Evolutionary conservation across 257 asterid species (phyloP).

Genomic region (Nicotiana knightiana): DNA sequence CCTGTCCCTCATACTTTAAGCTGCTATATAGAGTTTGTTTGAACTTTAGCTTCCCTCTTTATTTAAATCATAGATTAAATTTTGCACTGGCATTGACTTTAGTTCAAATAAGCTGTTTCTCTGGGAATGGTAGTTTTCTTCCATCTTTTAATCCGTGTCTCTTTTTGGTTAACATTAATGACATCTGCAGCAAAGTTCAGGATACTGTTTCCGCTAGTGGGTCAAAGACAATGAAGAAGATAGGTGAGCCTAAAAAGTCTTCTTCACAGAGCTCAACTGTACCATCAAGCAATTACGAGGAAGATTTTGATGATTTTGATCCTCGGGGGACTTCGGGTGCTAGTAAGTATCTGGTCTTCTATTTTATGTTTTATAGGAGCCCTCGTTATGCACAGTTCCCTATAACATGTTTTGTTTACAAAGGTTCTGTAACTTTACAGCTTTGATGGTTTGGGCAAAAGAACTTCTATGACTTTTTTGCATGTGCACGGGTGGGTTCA

Average conservation of each 20-base stretch:
- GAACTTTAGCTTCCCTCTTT: conserved; percentile 3
- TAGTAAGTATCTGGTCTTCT: conserved; percentile 49
- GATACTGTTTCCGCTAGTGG: conserved; percentile 34
- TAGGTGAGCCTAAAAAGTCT: conserved; percentile 34
- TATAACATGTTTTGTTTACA: background rate
- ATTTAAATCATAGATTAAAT: background rate
- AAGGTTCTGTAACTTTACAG: background rate
- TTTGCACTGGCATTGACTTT: background rate
- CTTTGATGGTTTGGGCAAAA: background rate
- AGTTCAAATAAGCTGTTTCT: conserved; percentile 2
- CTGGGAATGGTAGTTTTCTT: conserved; percentile 8
- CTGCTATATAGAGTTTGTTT: background rate
- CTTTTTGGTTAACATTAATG: conserved; percentile 1
- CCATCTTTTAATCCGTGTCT: background rate
- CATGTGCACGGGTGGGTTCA: background rate
- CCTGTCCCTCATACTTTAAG: background rate
- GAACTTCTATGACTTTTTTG: background rate
- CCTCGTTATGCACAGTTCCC: conserved; percentile 1
- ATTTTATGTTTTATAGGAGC: background rate
- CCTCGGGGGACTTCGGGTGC: conserved; percentile 78
- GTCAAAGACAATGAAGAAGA: conserved; percentile 30
- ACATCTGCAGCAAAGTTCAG: conserved; percentile 49
- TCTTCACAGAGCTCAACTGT: conserved; percentile 40
- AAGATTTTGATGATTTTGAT: conserved; percentile 85
- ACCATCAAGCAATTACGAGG: conserved; percentile 47